These are phyloP conservation scores for Ogataea minuta DNA, from an alignment of 805 yeast genomes.

Conservation along the genomic window DNA sequence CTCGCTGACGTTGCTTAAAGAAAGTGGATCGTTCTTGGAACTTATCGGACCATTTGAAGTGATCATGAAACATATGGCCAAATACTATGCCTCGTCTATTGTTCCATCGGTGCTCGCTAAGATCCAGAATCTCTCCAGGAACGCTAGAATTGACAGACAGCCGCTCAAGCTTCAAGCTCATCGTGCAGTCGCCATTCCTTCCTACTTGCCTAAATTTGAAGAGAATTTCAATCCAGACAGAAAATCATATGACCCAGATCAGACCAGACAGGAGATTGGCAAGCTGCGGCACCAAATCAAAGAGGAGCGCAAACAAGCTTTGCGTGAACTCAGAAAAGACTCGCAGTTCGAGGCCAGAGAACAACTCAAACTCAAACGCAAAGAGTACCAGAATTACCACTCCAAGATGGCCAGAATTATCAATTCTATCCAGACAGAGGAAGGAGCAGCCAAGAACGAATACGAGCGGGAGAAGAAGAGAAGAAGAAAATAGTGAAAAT, in stretches of 20 bases:
- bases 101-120: conserved; percentile 41
- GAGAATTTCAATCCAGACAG: conserved; percentile 95
- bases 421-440: conserved; percentile 85
- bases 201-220: conserved; percentile 88
- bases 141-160: conserved; percentile 48
- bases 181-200: conserved; percentile 77
- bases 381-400: conserved; percentile 76
- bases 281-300: conserved; percentile 84
- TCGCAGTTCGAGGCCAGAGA: conserved; percentile 84
- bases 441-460: conserved; percentile 91
- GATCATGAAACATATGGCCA: conserved; percentile 41
- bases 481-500: conserved; percentile 20
- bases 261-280: conserved; percentile 74
- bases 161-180: conserved; percentile 84
- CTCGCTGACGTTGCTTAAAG: conserved; percentile 52
- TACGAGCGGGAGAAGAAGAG: conserved; percentile 82
- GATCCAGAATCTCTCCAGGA: conserved; percentile 47
- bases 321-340: conserved; percentile 90
- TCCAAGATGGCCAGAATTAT: conserved; percentile 83
- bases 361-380: conserved; percentile 74
- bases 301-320: conserved; percentile 83
- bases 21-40: conserved; percentile 59
- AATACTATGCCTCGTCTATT: conserved; percentile 35
- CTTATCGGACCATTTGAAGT: conserved; percentile 47
- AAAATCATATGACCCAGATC: conserved; percentile 84